Evolutionary conservation across 164 flowering plant species (phyloP).

Genomic region (Aristolochia fimbriata): DNA sequence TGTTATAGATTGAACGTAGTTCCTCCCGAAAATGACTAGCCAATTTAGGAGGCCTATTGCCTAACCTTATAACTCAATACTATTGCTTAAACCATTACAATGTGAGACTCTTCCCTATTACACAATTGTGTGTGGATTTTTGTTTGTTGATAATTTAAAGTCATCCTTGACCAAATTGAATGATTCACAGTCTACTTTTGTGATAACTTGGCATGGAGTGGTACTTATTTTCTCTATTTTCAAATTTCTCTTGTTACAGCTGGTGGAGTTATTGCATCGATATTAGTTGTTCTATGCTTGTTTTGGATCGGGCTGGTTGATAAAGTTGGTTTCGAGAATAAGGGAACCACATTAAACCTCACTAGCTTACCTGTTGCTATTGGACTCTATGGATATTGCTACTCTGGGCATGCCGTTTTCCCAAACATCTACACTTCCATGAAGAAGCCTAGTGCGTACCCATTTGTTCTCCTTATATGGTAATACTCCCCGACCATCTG

Average conservation of each 20-base stretch:
- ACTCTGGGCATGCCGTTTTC: conserved; percentile 94
- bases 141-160: no score
- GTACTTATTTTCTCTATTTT: not conserved
- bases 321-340: conserved; percentile 46
- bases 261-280: conserved; percentile 91
- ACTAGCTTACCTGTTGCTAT: conserved; percentile 81
- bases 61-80: no score
- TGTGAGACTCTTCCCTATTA: no score
- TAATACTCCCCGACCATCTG: conserved; percentile 11
- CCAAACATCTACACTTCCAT: conserved; percentile 96
- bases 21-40: no score
- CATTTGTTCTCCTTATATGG: conserved; percentile 65
- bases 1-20: no score
- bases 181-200: no score
- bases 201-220: no score
- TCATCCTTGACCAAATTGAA: no score
- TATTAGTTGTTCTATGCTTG: conserved; percentile 66
- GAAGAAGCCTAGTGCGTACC: conserved; percentile 67
- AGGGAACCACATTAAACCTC: conserved; percentile 52
- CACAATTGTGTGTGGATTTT: no score
- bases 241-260: conserved; percentile 30
- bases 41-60: no score
- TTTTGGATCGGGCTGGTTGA: conserved; percentile 87
- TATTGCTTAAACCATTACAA: no score
- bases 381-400: conserved; percentile 93